Conservation (phyloP, 192 early-diverging fungal species). For the Chytriomyces sp. region DNA sequence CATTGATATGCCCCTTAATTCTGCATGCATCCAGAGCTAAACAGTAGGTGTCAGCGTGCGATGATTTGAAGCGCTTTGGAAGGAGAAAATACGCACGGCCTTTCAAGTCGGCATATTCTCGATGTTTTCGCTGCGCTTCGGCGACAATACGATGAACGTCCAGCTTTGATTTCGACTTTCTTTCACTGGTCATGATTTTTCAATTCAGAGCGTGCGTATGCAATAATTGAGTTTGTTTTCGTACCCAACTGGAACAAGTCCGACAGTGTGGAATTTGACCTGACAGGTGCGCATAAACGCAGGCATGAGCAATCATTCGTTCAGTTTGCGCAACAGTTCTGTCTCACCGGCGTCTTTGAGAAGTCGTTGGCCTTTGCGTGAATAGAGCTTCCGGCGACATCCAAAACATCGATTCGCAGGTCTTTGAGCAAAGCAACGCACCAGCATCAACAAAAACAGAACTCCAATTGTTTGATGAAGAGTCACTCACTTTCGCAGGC, state of each 20-base stretch:
- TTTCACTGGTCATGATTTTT: neutral
- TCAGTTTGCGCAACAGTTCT: slow-evolving; percentile 3
- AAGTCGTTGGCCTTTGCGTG: slow-evolving; percentile 61
- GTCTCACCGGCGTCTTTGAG: slow-evolving; percentile 37
- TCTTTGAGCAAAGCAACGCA: slow-evolving; percentile 31
- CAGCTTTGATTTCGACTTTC: slow-evolving; percentile 26
- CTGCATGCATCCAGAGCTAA: slow-evolving; percentile 69
- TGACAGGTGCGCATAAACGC: neutral
- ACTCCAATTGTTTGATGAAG: neutral
- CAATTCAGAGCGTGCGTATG: neutral
- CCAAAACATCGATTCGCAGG: slow-evolving; percentile 70
- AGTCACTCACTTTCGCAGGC: slow-evolving; percentile 62
- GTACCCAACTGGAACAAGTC: slow-evolving; percentile 16
- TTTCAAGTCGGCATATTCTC: neutral
- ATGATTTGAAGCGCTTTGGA: neutral
- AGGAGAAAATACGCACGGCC: slow-evolving; percentile 27
- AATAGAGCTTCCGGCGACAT: slow-evolving; percentile 66
- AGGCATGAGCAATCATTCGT: neutral
- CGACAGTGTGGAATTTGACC: slow-evolving; percentile 24
- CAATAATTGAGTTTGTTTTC: neutral
- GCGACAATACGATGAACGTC: slow-evolving; percentile 36
- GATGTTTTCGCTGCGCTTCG: slow-evolving; percentile 27
- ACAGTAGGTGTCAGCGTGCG: neutral
- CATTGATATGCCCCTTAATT: slow-evolving; percentile 71
- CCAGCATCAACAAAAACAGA: neutral